Base-by-base conservation (phyloP, 2,329 filamentous ascomycete species). In the Celoporthe dispersa region DNA sequence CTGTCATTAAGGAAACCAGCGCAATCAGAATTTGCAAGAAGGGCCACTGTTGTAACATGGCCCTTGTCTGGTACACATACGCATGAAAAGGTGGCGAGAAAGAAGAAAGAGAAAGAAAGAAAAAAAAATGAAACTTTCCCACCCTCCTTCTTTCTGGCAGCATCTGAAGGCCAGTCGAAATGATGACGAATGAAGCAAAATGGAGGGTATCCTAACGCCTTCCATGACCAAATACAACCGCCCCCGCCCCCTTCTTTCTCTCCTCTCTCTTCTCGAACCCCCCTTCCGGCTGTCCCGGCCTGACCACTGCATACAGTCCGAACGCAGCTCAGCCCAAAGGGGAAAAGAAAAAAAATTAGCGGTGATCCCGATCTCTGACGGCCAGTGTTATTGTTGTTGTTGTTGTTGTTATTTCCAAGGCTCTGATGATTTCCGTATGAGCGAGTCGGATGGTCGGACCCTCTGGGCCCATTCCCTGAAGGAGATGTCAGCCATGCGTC, bases 391-490 rank as follows among this genome's bases (percentile, higher is more conserved):
- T 48, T 48, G 22, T 48, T 48, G 37, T 9, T 48, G 44, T 48
- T 48, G 2, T 39, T n/a, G 19, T 48, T 19, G 14, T 63, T 69
- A n/a, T n/a, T n/a, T n/a, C n/a, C 68, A 69, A 55, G 67, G 55
- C 39, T 66, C 63, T 19, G 68, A 44, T 39, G 39, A 69, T 48
- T 66, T 91, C 66, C 83, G 76, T 75, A 92, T 91, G 71, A 92
- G 81, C 69, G 86, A 86, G 55, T 92, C 90, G 2, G 85, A 84
- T 33, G 88, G 84, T 70, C 84, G 84, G 55, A 90, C 88, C 68
- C 89, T 83, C 76, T 91, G 90, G 51, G 90, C 90, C 89, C 90
- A 92, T 81, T 90, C 88, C 33, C 88, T 90, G 69, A 62, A 63
- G 63, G 53, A 55, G 8, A 57, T 57, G 65, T 66, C 64, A 57